Percentiles rank a stretch among this genome's conserved stretches.
These are phyloP conservation scores for Paraphaeosphaeria minitans DNA, from an alignment of 2,329 filamentous ascomycete species.

Conservation along the genomic window DNA sequence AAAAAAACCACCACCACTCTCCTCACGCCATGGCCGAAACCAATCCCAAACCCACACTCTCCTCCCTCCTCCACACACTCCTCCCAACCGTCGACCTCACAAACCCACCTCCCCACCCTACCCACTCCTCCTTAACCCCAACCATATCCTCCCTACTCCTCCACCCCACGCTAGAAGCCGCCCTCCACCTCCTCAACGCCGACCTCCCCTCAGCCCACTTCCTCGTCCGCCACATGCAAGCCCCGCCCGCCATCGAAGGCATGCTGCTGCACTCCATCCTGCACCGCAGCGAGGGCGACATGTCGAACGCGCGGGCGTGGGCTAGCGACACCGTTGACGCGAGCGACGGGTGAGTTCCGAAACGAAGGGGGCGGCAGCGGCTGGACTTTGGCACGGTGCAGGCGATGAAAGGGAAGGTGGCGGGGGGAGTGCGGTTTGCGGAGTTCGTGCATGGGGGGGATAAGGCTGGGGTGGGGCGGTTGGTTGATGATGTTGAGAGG, in stretches of 20 bases:
- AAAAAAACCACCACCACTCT: background rate
- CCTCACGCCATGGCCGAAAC: background rate
- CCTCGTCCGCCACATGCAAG: conserved; percentile 58
- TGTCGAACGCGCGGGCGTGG: conserved; percentile 56
- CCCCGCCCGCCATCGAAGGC: conserved; percentile 54
- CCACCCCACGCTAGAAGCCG: conserved; percentile 57
- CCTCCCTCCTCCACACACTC: conserved; percentile 17
- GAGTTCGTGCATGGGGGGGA: conserved; percentile 28
- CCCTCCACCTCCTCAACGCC: conserved; percentile 58
- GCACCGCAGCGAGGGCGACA: conserved; percentile 58
- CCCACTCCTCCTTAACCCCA: conserved; percentile 20
- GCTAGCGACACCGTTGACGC: conserved; percentile 50
- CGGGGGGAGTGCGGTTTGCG: conserved; percentile 14
- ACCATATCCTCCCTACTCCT: conserved; percentile 39
- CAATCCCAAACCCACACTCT: conserved; percentile 12
- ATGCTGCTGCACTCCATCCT: conserved; percentile 60
- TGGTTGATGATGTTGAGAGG: conserved; percentile 47
- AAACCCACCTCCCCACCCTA: conserved; percentile 21
- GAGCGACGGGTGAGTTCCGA: conserved; percentile 42
- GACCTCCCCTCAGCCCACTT: conserved; percentile 59
- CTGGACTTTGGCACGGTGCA: conserved; percentile 16
- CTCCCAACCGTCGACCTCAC: conserved; percentile 19
- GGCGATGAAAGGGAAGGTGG: conserved; percentile 6
- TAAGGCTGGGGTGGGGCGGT: conserved; percentile 24
- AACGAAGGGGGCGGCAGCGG: conserved; percentile 24